phyloP scores from a whole-genome alignment of 257 asterid genomes.

The Solanum stenotomum region DNA sequence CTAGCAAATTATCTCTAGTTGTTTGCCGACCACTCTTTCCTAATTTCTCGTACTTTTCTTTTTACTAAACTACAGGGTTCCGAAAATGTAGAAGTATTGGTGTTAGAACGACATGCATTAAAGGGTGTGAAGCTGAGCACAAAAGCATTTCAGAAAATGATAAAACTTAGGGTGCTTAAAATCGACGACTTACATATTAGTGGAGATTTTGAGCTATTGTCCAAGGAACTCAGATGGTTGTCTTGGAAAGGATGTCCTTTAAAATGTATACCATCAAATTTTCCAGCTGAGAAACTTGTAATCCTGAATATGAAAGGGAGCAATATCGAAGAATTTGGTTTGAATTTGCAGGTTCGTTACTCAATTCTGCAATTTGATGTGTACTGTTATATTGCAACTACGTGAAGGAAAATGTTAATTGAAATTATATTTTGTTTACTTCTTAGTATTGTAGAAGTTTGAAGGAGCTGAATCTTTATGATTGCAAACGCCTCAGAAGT shows the following conservation, averaged over 20 bases:
- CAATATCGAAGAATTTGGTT: not conserved
- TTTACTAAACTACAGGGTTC: not conserved
- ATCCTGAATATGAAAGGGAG: not conserved
- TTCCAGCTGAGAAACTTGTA: not conserved
- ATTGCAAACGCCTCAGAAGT: not conserved
- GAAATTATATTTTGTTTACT: not conserved
- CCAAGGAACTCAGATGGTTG: not conserved
- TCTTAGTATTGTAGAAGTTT: not conserved
- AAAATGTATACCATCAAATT: not conserved
- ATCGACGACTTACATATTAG: not conserved
- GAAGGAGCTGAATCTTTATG: not conserved
- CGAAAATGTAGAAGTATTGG: not conserved
- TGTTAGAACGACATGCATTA: not conserved
- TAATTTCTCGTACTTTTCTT: no score
- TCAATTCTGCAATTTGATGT: not conserved
- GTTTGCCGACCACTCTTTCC: not conserved
- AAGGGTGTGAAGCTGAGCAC: not conserved
- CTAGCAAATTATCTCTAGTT: not conserved
- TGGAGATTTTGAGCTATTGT: not conserved
- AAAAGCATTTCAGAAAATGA: not conserved
- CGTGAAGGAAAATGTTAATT: rapidly evolving
- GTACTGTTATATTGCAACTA: not conserved
- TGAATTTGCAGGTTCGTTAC: not conserved
- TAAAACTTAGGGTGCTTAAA: not conserved
- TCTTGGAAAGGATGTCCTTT: not conserved